These are phyloP conservation scores for Debaryomyces udenii DNA, from an alignment of 1,139 yeast species.

Conservation along the genomic window DNA sequence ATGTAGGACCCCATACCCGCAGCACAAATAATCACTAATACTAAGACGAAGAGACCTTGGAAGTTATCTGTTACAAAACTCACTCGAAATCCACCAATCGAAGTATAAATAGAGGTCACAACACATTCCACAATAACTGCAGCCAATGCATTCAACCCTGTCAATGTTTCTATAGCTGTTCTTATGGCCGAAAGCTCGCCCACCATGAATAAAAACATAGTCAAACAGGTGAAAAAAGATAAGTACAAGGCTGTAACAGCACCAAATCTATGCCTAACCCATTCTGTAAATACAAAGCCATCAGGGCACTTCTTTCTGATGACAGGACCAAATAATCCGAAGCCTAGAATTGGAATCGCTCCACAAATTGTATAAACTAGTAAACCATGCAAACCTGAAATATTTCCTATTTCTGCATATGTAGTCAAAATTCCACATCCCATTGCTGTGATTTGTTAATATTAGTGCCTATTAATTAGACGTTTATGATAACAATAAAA, in stretches of 20 bases:
- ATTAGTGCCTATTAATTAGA: not conserved
- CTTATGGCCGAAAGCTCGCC: constrained; percentile 84
- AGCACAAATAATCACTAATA: constrained; percentile 69
- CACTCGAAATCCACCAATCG: constrained; percentile 87
- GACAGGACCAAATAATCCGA: constrained; percentile 81
- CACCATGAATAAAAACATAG: constrained; percentile 86
- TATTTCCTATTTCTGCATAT: constrained; percentile 82
- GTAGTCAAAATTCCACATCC: constrained; percentile 91
- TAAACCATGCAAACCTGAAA: constrained; percentile 86
- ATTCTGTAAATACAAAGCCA: constrained; percentile 92
- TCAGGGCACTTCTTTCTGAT: constrained; percentile 81
- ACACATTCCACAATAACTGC: constrained; percentile 85
- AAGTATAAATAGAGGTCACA: constrained; percentile 84
- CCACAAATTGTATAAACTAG: constrained; percentile 82
- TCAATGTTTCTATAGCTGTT: constrained; percentile 72
- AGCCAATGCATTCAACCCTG: constrained; percentile 79
- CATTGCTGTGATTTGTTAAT: constrained; percentile 53
- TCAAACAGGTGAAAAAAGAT: constrained; percentile 80
- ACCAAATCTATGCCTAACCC: constrained; percentile 88
- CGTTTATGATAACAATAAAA: constrained; percentile 18
- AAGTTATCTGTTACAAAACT: constrained; percentile 87
- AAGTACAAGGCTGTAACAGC: constrained; percentile 69
- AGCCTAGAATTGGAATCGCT: constrained; percentile 79
- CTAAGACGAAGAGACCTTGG: constrained; percentile 76
- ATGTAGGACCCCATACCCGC: constrained; percentile 82